Base-by-base conservation (phyloP, 176 grass and related monocot genomes). In the Aechmea fasciata region DNA sequence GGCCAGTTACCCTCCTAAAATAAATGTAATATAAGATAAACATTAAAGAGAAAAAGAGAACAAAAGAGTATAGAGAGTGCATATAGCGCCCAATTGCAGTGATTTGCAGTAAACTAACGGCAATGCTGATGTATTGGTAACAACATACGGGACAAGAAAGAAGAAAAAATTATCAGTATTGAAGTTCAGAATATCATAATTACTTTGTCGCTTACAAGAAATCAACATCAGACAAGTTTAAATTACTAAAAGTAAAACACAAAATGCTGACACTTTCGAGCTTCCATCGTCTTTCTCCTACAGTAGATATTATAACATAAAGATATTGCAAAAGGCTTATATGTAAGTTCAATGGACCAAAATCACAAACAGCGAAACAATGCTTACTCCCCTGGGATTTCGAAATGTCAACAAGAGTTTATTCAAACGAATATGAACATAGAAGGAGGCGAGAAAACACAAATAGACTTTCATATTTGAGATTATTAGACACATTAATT, bases 1-100 rank as follows among this genome's bases (percentile, higher is more conserved):
- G 94, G 7, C 94, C 94, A 65, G 85, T 99, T 67, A 87, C 87
- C 75, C 94, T 76, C 72, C 94, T 99, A 80, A 66, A 61, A 18
- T 62, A 79, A 68, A 75, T 71, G 2, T 13, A 69, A 67, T 11
- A 57, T 55, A n/a, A 51, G 59, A 79, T 83, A 22, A 90, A 50
- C 24, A 69, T 47, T 47, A 51, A 11, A 49, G 41, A 70, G 15
- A 18, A 52, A 22, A 77, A 79, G 49, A 68, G 67, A 81, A 20
- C 5, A 51, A 24, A n/a, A 13, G 8, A 9, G n/a, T 8, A 57
- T 1, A 85, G 13, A 81, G 71, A 28, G 23, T 75, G 15, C 13
- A 72, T 28, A 71, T 11, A 65, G 9, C 26, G 22, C 14, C 55
- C 23, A 57, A 62, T 63, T 9, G 25, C 69, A 69, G 51, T 15